Conservation (phyloP, 495 filamentous ascomycete species). For the Neurospora sp. region DNA sequence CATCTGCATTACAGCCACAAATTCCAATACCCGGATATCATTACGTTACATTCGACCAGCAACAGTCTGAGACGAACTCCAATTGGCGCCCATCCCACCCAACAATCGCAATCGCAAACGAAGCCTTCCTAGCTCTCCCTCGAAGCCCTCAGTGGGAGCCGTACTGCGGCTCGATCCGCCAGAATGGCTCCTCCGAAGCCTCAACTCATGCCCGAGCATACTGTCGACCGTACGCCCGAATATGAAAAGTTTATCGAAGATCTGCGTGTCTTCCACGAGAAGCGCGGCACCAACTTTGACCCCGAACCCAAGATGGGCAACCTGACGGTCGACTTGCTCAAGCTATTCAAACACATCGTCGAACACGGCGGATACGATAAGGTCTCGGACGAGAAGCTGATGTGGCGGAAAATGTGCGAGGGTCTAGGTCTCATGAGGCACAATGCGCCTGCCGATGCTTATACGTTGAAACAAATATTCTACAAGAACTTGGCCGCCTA, state of each 20-base stretch:
- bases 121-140: not conserved
- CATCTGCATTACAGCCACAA: not conserved
- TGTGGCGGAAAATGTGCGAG: conserved; percentile 62
- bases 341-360: conserved; percentile 59
- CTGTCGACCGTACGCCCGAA: conserved; percentile 45
- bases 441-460: conserved; percentile 62
- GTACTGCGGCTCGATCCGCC: conserved; percentile 16
- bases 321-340: conserved; percentile 58
- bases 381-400: conserved; percentile 66
- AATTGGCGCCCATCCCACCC: not conserved
- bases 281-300: conserved; percentile 63
- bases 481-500: conserved; percentile 77
- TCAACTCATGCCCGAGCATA: conserved; percentile 22
- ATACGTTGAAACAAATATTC: conserved; percentile 68
- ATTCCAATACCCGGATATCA: not conserved
- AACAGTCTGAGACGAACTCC: not conserved
- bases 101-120: not conserved
- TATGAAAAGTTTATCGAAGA: conserved; percentile 62
- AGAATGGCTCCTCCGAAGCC: conserved; percentile 28
- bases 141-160: conserved; percentile 4
- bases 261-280: conserved; percentile 53
- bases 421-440: conserved; percentile 50
- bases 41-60: not conserved
- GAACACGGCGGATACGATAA: conserved; percentile 71
- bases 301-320: conserved; percentile 62